Evolutionary conservation across 139 green algal genomes (phyloP).

Genomic region (Tetradesmus lagerheimii): DNA sequence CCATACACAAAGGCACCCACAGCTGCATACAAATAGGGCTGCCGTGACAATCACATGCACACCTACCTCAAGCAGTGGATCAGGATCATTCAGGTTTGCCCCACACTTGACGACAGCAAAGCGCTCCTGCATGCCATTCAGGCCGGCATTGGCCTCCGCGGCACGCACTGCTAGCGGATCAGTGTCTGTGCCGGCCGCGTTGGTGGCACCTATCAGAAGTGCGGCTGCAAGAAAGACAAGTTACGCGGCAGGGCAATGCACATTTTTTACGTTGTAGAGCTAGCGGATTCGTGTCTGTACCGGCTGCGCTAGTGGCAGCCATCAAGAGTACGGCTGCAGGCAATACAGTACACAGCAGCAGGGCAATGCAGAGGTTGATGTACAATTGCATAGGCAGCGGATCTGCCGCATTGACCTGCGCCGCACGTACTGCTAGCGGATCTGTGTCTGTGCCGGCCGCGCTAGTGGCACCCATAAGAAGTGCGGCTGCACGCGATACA

Average conservation of each 20-base stretch:
- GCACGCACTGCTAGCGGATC: conserved; percentile 78
- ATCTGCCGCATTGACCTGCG: conserved; percentile 81
- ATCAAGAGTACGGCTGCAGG: not conserved
- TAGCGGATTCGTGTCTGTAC: conserved; percentile 16
- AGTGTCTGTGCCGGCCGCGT: conserved; percentile 82
- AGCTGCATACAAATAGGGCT: too few species aligned
- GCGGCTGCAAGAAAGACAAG: not conserved
- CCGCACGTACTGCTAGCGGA: conserved; percentile 71
- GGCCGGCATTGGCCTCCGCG: conserved; percentile 72
- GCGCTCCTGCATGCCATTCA: conserved; percentile 70
- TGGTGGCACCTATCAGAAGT: not conserved
- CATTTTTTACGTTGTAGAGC: too few species aligned
- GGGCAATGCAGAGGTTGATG: not conserved
- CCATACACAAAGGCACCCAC: too few species aligned
- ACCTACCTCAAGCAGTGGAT: not conserved
- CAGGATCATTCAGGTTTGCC: not conserved
- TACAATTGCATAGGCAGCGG: too few species aligned
- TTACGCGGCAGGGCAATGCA: not conserved
- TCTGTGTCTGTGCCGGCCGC: conserved; percentile 87
- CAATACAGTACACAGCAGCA: not conserved
- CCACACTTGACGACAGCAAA: conserved; percentile 26
- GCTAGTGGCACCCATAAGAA: not conserved
- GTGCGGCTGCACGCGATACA: not conserved
- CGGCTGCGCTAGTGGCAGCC: not conserved
- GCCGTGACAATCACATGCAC: not conserved